Evolutionary conservation across 202 grass and related monocot genomes (phyloP).

Genomic region (Brachypodium distachyon): DNA sequence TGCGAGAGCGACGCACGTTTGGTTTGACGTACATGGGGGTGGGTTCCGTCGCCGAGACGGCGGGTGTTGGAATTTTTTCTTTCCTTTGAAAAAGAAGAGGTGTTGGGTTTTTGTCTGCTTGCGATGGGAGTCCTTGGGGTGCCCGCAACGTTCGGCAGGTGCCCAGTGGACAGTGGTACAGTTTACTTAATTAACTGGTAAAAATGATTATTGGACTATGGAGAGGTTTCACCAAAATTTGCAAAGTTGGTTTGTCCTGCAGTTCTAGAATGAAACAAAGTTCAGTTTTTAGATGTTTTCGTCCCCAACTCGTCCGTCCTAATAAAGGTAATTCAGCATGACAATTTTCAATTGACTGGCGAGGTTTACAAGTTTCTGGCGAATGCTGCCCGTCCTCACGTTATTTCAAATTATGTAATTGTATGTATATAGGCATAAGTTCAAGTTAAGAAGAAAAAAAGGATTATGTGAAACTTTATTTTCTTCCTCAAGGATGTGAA

Average conservation of each 20-base stretch:
- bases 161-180: too few relatives aligned
- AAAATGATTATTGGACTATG: not conserved
- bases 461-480: too few relatives aligned
- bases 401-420: too few relatives aligned
- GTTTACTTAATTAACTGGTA: not conserved
- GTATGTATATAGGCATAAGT: too few relatives aligned
- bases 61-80: too few relatives aligned
- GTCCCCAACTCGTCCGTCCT: not conserved
- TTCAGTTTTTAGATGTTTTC: not conserved
- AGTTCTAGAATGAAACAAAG: not conserved
- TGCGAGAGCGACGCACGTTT: not conserved
- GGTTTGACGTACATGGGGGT: not conserved
- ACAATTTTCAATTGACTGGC: not conserved
- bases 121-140: not conserved
- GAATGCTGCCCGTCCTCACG: too few relatives aligned
- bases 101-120: conserved; percentile 9
- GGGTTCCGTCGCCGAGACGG: not conserved
- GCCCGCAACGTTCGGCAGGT: not conserved
- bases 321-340: not conserved
- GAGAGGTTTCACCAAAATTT: not conserved
- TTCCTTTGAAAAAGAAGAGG: too few relatives aligned
- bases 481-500: too few relatives aligned
- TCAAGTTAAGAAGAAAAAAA: too few relatives aligned
- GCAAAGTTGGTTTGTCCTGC: not conserved
- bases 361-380: not conserved